phyloP scores from a whole-genome alignment of 2,329 filamentous ascomycete species.

The Fusarium sp. region DNA sequence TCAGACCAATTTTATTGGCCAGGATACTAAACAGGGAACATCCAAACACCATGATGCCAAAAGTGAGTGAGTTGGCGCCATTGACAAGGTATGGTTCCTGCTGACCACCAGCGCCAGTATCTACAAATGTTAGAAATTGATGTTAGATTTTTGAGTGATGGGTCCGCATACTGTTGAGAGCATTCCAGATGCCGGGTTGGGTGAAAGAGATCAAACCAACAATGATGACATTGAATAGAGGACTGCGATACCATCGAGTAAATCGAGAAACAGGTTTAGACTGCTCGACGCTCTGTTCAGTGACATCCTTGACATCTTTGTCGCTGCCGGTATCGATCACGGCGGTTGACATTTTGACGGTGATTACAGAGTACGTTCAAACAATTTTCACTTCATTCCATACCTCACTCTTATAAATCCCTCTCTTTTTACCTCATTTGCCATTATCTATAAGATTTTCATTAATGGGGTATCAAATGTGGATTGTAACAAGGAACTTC shows the following conservation, averaged over 20 bases:
- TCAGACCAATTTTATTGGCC: slow-evolving; percentile 61
- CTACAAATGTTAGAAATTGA: neutral
- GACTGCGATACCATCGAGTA: slow-evolving; percentile 40
- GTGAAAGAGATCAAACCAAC: slow-evolving; percentile 65
- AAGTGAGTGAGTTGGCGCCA: slow-evolving; percentile 42
- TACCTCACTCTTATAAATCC: neutral
- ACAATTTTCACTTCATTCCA: too few species aligned
- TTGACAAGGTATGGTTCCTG: slow-evolving; percentile 59
- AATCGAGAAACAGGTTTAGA: slow-evolving; percentile 38
- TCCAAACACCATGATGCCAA: slow-evolving; percentile 58
- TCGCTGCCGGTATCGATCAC: slow-evolving; percentile 25
- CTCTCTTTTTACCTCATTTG: neutral
- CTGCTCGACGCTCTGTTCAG: slow-evolving; percentile 22
- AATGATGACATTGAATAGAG: slow-evolving; percentile 62
- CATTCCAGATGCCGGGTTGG: slow-evolving; percentile 65
- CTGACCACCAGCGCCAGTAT: slow-evolving; percentile 64
- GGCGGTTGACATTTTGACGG: slow-evolving; percentile 21
- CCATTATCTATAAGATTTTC: slow-evolving; percentile 2
- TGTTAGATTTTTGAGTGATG: fast-evolving
- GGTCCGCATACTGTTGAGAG: slow-evolving; percentile 55
- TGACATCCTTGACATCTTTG: slow-evolving; percentile 26
- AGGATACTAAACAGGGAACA: slow-evolving; percentile 56
- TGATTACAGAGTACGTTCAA: too few species aligned
- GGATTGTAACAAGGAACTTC: slow-evolving; percentile 16
- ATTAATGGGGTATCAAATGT: slow-evolving; percentile 16